These are phyloP conservation scores for Schwanniomyces vanrijiae DNA, from an alignment of 805 yeast species.

Conservation along the genomic window DNA sequence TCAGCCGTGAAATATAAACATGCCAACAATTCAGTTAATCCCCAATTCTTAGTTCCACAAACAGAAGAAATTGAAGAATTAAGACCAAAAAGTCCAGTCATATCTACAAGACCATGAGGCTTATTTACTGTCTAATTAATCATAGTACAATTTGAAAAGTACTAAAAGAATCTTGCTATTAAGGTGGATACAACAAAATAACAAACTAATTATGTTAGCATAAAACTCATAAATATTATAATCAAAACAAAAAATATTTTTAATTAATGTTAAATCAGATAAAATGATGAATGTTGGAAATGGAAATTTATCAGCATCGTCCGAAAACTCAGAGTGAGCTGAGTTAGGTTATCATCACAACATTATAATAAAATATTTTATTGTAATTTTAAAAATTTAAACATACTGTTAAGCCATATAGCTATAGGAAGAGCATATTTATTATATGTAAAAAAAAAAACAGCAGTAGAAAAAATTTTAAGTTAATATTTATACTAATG, in stretches of 20 bases:
- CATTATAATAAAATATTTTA: constrained; percentile 7
- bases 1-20: constrained; percentile 28
- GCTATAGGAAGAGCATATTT: neutral
- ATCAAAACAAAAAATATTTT: neutral
- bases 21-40: constrained; percentile 37
- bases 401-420: neutral
- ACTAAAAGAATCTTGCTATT: no score
- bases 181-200: no score
- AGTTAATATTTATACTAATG: neutral
- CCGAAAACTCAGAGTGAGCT: constrained; percentile 54
- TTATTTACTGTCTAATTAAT: neutral
- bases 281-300: constrained; percentile 52
- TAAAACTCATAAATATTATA: neutral
- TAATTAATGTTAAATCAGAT: constrained; percentile 16
- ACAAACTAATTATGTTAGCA: neutral
- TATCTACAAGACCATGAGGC: constrained; percentile 2
- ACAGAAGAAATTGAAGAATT: constrained; percentile 72
- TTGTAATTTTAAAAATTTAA: neutral
- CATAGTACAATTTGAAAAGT: no score
- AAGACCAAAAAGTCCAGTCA: constrained; percentile 78
- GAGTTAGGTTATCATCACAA: constrained; percentile 56
- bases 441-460: no score
- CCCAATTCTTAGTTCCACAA: constrained; percentile 57
- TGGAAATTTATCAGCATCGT: constrained; percentile 50
- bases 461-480: no score